Conservation (phyloP, 2,329 filamentous ascomycete species). For the Bimuria novae-zelandiae region DNA sequence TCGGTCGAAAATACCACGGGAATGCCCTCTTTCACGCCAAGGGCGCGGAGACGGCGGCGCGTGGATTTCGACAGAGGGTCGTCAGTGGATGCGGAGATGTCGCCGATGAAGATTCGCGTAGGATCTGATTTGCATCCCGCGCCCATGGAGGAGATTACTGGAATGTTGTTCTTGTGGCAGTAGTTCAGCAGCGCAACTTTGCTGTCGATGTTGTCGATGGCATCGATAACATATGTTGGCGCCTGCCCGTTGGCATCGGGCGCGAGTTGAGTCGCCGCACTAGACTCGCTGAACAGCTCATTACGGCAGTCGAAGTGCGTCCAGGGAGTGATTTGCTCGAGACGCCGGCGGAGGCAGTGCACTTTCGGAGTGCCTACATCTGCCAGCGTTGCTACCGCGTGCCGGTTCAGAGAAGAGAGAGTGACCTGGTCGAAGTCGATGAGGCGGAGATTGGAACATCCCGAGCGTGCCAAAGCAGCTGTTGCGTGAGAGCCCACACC, state of each 20-base stretch:
- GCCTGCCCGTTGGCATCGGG: constrained; percentile 65
- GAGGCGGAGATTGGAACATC: constrained; percentile 83
- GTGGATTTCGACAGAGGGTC: constrained; percentile 88
- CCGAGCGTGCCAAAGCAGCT: constrained; percentile 83
- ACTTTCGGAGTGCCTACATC: constrained; percentile 96
- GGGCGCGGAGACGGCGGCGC: constrained; percentile 72
- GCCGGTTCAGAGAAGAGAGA: constrained; percentile 90
- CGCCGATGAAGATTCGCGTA: constrained; percentile 85
- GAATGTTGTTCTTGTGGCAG: constrained; percentile 76
- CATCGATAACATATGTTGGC: constrained; percentile 91
- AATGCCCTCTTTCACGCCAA: constrained; percentile 82
- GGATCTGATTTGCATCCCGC: constrained; percentile 90
- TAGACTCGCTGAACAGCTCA: constrained; percentile 76
- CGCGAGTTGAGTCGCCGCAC: constrained; percentile 69
- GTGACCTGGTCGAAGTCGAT: constrained; percentile 99
- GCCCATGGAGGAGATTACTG: constrained; percentile 93
- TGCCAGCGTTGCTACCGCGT: constrained; percentile 89
- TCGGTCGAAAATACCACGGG: constrained; percentile 93
- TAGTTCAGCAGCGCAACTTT: constrained; percentile 91
- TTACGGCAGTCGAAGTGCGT: constrained; percentile 83
- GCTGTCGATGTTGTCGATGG: constrained; percentile 97
- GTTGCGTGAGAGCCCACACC: constrained; percentile 93
- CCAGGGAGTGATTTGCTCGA: constrained; percentile 91
- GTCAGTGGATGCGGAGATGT: constrained; percentile 86
- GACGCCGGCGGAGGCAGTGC: constrained; percentile 74